These are phyloP conservation scores for Verticillium isaacii DNA, from an alignment of 2,329 filamentous ascomycete species.

Conservation along the genomic window DNA sequence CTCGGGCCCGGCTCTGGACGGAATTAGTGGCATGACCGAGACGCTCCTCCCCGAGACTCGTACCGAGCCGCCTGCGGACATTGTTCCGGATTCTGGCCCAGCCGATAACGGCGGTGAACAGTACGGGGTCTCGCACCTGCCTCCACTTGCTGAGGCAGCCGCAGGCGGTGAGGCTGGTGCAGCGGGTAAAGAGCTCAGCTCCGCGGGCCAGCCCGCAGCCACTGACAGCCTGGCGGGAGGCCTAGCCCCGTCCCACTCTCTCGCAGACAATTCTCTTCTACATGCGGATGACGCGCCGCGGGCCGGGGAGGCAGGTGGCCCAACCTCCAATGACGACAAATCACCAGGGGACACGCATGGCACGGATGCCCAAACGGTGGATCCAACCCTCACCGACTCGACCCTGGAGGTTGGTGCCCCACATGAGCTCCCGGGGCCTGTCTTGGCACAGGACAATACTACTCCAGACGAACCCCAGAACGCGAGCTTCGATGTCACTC, in stretches of 20 bases:
- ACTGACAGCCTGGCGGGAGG: not conserved
- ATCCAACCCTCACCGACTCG: constrained; percentile 14
- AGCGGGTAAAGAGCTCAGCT: not conserved
- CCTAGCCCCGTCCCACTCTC: not conserved
- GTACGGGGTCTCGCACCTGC: not conserved
- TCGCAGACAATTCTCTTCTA: constrained; percentile 1
- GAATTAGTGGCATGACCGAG: not conserved
- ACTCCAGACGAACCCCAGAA: constrained; percentile 13
- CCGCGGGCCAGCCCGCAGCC: not conserved
- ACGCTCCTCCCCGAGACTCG: not conserved
- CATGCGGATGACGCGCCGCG: constrained; percentile 9
- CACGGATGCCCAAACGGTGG: constrained; percentile 13
- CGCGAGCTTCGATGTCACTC: constrained; percentile 5
- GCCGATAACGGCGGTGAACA: not conserved
- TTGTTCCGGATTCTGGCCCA: not conserved
- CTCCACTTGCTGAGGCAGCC: not conserved
- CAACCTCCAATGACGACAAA: constrained; percentile 6
- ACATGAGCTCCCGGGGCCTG: constrained; percentile 8
- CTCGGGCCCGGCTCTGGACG: not conserved
- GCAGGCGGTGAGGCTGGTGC: constrained; percentile 3
- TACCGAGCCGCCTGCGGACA: not conserved
- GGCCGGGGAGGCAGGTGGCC: not conserved
- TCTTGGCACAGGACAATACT: constrained; percentile 12
- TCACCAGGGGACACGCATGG: constrained; percentile 12
- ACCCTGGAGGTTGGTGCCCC: constrained; percentile 11